Evolutionary conservation across 192 early-diverging fungal species (phyloP), one percentile per base, ranked within the genome.

Genomic region (Hyaloraphidium curvatum): DNA sequence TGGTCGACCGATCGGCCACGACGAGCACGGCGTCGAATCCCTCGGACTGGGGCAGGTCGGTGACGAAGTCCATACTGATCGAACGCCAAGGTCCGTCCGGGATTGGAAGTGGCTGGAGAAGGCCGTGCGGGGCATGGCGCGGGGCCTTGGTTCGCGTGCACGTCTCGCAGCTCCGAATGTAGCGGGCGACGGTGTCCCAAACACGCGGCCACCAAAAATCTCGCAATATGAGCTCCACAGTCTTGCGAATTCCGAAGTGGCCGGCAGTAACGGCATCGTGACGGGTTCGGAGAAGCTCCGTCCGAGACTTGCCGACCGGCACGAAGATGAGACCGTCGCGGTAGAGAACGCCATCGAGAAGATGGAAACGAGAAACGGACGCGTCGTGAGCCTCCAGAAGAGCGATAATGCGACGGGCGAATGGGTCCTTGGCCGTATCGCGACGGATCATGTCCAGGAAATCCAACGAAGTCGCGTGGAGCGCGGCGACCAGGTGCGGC

Each of bases 51-150:
- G 59, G 65, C 2, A 74, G 52, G 5, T 52, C 48, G 3, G 40
- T 50, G 27, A 71, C 67, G 33, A 69, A 73, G 40, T 71, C 72
- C 31, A 75, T 60, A 1, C 52, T 58, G 30, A 74, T 70, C 1
- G 65, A 62, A 9, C 51, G 14, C 62, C 68, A 74, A 0, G 62
- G 67, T 3, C 22, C 5, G 2, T 11, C 35, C 0, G 71, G 52
- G 11, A 71, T 57, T 0, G 55, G 35, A 2, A 67, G 33, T 0
- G 67, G 48, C 37, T 58, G 22, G 1, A 72, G 56, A 0, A 54
- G 33, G 2, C 67, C 71, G 33, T 66, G 61, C 0, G 70, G 70
- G 22, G 39, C 35, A 29, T 67, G 65, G 1, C 37, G 28, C 11
- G 28, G 50, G 0, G 58, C 30, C 41, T 73, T 73, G 50, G 33